phyloP scores from a whole-genome alignment of 1,284 basidiomycete genomes.

The Ustilago sp. region DNA sequence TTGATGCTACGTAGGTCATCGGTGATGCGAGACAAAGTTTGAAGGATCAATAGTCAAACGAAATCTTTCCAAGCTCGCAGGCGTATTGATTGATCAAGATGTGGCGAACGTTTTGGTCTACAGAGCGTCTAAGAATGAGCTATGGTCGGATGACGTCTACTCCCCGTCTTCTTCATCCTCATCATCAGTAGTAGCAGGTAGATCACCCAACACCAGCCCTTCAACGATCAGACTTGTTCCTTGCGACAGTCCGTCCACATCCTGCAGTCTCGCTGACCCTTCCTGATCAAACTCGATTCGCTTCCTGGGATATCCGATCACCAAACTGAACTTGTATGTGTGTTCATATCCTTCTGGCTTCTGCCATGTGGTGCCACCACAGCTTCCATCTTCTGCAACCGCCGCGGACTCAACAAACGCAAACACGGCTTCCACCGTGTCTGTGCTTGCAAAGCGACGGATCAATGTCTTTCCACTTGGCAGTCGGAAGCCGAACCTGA shows the following conservation, averaged over 20 bases:
- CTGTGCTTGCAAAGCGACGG: constrained; percentile 39
- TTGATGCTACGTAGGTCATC: not conserved
- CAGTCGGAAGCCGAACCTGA: constrained; percentile 56
- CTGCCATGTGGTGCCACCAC: not conserved
- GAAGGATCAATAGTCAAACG: too few species aligned
- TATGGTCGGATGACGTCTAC: not conserved
- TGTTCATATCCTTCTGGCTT: constrained; percentile 49
- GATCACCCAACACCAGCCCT: constrained; percentile 27
- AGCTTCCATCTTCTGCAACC: not conserved
- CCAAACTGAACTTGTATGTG: constrained; percentile 54
- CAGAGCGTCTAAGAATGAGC: not conserved
- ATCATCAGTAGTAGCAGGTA: constrained; percentile 20
- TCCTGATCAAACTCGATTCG: constrained; percentile 26
- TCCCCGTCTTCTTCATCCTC: constrained; percentile 44
- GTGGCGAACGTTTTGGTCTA: not conserved
- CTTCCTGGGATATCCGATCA: constrained; percentile 60
- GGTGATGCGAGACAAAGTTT: not conserved
- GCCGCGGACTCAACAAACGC: constrained; percentile 57
- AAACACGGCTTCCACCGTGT: constrained; percentile 53
- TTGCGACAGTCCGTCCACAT: constrained; percentile 48
- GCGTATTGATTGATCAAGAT: not conserved
- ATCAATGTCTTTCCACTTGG: constrained; percentile 56
- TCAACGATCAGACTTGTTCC: constrained; percentile 63
- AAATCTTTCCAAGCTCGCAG: not conserved
- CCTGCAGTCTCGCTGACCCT: constrained; percentile 19